Base-by-base conservation (phyloP, 371 early-diverging fungal species). In the Fennellomyces sp. region DNA sequence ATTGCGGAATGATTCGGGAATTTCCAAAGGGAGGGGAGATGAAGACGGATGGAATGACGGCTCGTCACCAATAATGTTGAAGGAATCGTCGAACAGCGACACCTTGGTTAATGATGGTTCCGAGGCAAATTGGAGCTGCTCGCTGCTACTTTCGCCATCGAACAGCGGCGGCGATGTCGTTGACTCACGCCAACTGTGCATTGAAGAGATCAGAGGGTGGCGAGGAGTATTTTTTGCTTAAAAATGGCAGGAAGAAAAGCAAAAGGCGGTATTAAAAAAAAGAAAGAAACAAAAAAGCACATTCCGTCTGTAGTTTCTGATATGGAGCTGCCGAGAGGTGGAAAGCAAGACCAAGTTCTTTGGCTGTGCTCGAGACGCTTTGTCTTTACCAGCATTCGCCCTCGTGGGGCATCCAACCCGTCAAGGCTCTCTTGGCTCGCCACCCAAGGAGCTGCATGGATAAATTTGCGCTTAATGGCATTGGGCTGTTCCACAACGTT, bases 101-200 rank as follows among this genome's bases (percentile, higher is more conserved):
- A 66, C 64, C 53, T 74, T 63, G 5, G 68, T 73, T 2, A 62
- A 59, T 5, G 75, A 74, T 15, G 65, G 52, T 57, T 66, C 61
- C 29, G 61, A 61, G 27, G 52, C 55, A 28, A 35, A 64, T 31
- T 33, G 56, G 13, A 45, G 23, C 5, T 17, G 52, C 19, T 52
- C 52, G 30, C 38, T 38, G 21, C 29, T 27, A 19, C 23, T 56
- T 28, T 45, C 56, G 23, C 45, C 56, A 45, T 56, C 45, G 6
- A 56, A 56, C 19, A 17, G 52, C 8, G 28, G 52, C 25, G 51
- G 30, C 10, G 56, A 55, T 5, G 52, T 17, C 25, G 52, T 33
- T 35, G 52, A 19, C 35, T n/a, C 45, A 23, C 45, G 45, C 45
- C 45, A 45, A 45, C 45, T 45, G 23, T 45, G 45, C 45, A 45